Evolutionary conservation across 1,284 basidiomycete genomes (phyloP), one percentile per base, ranked within the genome.

Genomic region (Neonothopanus nambi): DNA sequence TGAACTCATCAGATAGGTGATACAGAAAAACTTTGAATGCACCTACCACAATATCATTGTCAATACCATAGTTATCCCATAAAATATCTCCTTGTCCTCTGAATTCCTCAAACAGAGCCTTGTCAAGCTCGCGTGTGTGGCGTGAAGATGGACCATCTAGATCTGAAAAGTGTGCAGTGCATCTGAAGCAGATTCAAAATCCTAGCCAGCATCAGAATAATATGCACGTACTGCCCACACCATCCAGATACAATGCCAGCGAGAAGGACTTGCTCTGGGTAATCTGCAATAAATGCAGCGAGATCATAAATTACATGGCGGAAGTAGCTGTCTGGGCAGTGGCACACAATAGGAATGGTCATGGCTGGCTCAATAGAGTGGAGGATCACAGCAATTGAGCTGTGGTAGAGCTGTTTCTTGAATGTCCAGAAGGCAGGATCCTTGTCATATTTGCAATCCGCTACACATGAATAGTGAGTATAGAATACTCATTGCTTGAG

Each of bases 371-470:
- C 36, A 12, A 61, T 37, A 20, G 60, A 38, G 2, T n/a, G 26
- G 3, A 62, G 36, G 33, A 61, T 56, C 15, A 18, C 42, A n/a
- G 54, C 55, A 18, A 62, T 40, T 5, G 55, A 62, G 5, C 30
- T 20, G 36, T 62, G 60, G 38, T 56, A 61, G 1, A 62, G 54
- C 36, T 62, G 55, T 18, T 53, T 47, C 13, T 43, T 49, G 50
- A 57, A 69, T 20, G 55, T 54, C 0, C 56, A 58, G 42, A 67
- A 69, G 8, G 52, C 51, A 0, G 47, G 20, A 39, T 57, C 49
- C 13, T 66, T 58, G 12, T 55, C 56, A 24, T 64, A 49, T 18
- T 63, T 54, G 2, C 60, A 35, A 23, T 63, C 56, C 46, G 54
- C 64, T 67, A 37, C n/a, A 28, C n/a, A 17, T 40, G 12, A 12